Conservation (phyloP, 2,329 filamentous ascomycete species). For the Colletotrichum magnum region DNA sequence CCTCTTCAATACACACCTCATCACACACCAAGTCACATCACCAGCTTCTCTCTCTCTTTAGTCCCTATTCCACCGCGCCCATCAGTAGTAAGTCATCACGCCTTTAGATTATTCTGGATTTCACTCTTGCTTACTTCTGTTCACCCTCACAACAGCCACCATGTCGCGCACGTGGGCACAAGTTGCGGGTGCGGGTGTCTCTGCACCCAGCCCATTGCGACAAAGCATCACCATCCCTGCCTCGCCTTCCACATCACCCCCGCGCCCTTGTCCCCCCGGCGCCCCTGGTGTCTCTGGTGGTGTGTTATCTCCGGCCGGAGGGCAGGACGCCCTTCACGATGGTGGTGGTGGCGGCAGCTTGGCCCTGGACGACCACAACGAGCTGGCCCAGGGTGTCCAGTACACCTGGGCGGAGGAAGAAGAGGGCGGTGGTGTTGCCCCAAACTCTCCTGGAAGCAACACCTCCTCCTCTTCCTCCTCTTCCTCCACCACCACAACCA, state of each 20-base stretch:
- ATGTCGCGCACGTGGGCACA: slow-evolving; percentile 30
- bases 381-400: neutral
- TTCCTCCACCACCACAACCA: neutral
- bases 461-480: too few species aligned
- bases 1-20: too few species aligned
- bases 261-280: neutral
- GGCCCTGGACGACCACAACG: neutral
- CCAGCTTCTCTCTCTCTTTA: neutral
- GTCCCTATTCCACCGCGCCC: neutral
- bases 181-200: slow-evolving; percentile 1
- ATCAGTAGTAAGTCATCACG: neutral
- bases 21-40: too few species aligned
- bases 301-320: neutral
- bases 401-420: neutral
- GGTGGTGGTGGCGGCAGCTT: too few species aligned
- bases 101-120: too few species aligned
- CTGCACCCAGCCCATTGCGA: slow-evolving; percentile 2
- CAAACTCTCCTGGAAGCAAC: neutral
- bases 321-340: neutral
- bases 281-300: too few species aligned
- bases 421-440: neutral
- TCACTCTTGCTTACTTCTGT: neutral
- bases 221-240: neutral
- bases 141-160: neutral
- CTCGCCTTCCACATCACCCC: neutral